Conservation (phyloP, 257 asterid species). For the Anisodus tanguticus region DNA sequence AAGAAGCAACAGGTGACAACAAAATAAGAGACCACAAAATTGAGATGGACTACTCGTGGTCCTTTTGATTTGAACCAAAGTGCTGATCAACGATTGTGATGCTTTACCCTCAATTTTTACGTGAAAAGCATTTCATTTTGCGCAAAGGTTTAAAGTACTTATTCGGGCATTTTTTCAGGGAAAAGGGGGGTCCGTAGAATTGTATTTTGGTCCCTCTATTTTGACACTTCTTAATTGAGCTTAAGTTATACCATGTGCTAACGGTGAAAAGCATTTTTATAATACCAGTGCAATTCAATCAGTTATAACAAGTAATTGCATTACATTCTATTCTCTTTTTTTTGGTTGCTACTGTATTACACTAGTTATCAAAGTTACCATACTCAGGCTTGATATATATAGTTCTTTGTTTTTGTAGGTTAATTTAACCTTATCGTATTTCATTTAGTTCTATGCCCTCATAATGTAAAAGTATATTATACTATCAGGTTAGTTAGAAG, state of each 20-base stretch:
- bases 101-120: not conserved
- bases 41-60: not conserved
- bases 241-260: not conserved
- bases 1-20: constrained; percentile 4
- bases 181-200: not conserved
- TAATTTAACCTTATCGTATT: too few relatives aligned
- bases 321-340: too few relatives aligned
- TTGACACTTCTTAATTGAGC: not conserved
- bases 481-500: too few relatives aligned
- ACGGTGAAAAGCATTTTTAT: too few relatives aligned
- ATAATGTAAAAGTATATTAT: too few relatives aligned
- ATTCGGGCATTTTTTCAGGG: not conserved
- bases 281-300: too few relatives aligned
- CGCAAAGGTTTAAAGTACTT: not conserved
- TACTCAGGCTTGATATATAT: too few relatives aligned
- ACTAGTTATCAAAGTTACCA: too few relatives aligned
- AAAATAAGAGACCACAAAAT: constrained; percentile 10
- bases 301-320: too few relatives aligned
- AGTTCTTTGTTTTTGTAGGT: too few relatives aligned
- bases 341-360: too few relatives aligned
- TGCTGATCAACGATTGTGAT: not conserved
- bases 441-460: too few relatives aligned
- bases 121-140: not conserved
- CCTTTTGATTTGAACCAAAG: constrained; percentile 6
- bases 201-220: not conserved